Evolutionary conservation across 2,329 filamentous ascomycete species (phyloP).

Genomic region (Metarhizium anisopliae): DNA sequence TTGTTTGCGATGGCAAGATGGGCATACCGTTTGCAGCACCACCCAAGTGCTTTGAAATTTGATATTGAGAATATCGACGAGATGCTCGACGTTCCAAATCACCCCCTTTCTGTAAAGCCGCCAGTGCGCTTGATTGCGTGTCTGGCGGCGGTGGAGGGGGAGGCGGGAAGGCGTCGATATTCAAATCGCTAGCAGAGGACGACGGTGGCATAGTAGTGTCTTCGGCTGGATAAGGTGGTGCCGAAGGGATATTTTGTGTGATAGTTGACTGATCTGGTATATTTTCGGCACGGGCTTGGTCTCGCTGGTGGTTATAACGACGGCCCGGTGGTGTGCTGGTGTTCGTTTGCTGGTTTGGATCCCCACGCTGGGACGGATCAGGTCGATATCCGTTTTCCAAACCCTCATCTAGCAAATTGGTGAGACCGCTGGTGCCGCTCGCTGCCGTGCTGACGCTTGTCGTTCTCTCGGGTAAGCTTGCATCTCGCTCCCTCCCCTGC

Average conservation of each 20-base stretch:
- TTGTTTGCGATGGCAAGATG: conserved; percentile 75
- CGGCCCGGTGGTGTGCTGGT: conserved; percentile 36
- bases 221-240: conserved; percentile 62
- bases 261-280: conserved; percentile 56
- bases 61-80: conserved; percentile 88
- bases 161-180: conserved; percentile 59
- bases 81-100: conserved; percentile 90
- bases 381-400: conserved; percentile 43
- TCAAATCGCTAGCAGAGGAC: conserved; percentile 33
- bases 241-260: conserved; percentile 66
- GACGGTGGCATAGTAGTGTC: conserved; percentile 40
- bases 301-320: conserved; percentile 37
- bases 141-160: conserved; percentile 61
- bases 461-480: conserved; percentile 37
- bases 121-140: conserved; percentile 80
- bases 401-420: conserved; percentile 51
- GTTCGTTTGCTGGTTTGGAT: conserved; percentile 17
- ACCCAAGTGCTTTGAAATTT: conserved; percentile 90
- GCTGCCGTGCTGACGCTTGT: conserved; percentile 51
- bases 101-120: conserved; percentile 82
- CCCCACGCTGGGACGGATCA: conserved; percentile 22
- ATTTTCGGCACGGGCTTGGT: conserved; percentile 40
- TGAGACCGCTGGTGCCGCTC: conserved; percentile 47
- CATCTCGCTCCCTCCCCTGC: conserved; percentile 46
- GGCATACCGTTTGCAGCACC: conserved; percentile 73